These are phyloP conservation scores for Cucumis hystrix DNA, from an alignment of 306 rosid species.

Conservation along the genomic window DNA sequence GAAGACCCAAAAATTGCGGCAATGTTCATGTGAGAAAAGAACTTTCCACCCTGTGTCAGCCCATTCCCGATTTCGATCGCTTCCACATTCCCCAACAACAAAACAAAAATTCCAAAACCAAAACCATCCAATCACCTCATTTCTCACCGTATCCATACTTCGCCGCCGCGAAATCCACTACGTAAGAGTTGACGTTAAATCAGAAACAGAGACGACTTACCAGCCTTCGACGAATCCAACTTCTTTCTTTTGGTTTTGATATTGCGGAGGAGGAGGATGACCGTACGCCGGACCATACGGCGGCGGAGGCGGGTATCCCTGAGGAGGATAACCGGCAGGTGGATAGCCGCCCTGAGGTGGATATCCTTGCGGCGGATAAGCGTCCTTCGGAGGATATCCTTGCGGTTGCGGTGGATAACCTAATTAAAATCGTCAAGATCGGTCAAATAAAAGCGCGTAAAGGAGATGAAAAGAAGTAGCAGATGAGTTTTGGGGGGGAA, in stretches of 20 bases:
- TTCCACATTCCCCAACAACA: background rate
- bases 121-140: background rate
- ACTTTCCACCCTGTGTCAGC: background rate
- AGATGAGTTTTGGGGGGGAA: background rate
- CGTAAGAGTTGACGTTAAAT: background rate
- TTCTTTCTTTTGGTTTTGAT: slow-evolving; percentile 5
- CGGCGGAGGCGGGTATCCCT: slow-evolving; percentile 46
- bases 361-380: slow-evolving; percentile 56
- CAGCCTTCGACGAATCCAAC: slow-evolving; percentile 70
- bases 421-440: background rate
- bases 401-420: slow-evolving; percentile 73
- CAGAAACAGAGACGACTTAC: slow-evolving; percentile 12
- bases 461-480: background rate
- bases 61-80: background rate
- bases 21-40: background rate
- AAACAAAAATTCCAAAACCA: background rate
- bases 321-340: slow-evolving; percentile 31
- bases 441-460: background rate
- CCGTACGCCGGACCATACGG: slow-evolving; percentile 70
- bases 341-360: slow-evolving; percentile 60
- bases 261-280: slow-evolving; percentile 57
- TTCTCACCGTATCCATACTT: background rate
- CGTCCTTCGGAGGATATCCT: slow-evolving; percentile 68
- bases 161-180: too few relatives aligned
- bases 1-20: background rate